These are phyloP conservation scores for Diaporthe sp. DNA, from an alignment of 2,329 filamentous ascomycete genomes.

Conservation along the genomic window DNA sequence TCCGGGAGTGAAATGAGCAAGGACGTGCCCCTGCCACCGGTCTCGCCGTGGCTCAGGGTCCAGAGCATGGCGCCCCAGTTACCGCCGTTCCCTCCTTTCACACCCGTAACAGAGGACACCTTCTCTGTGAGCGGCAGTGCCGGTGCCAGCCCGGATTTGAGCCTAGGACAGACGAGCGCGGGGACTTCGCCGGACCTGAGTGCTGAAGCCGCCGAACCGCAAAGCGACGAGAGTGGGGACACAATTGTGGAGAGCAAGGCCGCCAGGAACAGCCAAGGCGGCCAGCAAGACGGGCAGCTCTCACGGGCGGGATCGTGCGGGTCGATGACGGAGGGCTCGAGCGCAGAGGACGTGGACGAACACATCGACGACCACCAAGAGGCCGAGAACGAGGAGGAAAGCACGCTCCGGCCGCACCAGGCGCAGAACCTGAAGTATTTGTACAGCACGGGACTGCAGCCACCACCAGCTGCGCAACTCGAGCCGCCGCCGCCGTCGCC, in stretches of 20 bases:
- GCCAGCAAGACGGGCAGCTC: constrained; percentile 33
- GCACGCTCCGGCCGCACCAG: constrained; percentile 37
- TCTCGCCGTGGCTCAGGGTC: constrained; percentile 39
- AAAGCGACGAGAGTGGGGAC: constrained; percentile 13
- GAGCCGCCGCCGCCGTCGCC: constrained; percentile 15
- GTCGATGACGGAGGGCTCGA: constrained; percentile 32
- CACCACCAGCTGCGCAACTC: constrained; percentile 10
- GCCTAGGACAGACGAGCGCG: constrained; percentile 33
- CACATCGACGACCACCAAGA: constrained; percentile 31
- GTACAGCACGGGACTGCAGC: constrained; percentile 19
- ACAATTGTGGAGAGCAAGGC: not conserved
- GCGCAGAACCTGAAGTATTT: constrained; percentile 37
- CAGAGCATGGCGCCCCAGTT: constrained; percentile 43
- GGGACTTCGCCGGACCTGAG: constrained; percentile 33
- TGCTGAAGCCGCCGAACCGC: constrained; percentile 11
- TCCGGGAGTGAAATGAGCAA: constrained; percentile 33
- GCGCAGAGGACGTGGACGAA: constrained; percentile 23
- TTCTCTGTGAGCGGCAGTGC: constrained; percentile 36
- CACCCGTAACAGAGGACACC: constrained; percentile 40
- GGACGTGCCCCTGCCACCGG: constrained; percentile 29
- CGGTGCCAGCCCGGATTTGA: constrained; percentile 32
- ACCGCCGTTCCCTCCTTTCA: constrained; percentile 40
- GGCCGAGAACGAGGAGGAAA: constrained; percentile 37
- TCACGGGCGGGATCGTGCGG: constrained; percentile 35
- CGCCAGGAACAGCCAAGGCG: constrained; percentile 12